phyloP scores from a whole-genome alignment of 495 filamentous ascomycete genomes.

The Podospora tetraspora region DNA sequence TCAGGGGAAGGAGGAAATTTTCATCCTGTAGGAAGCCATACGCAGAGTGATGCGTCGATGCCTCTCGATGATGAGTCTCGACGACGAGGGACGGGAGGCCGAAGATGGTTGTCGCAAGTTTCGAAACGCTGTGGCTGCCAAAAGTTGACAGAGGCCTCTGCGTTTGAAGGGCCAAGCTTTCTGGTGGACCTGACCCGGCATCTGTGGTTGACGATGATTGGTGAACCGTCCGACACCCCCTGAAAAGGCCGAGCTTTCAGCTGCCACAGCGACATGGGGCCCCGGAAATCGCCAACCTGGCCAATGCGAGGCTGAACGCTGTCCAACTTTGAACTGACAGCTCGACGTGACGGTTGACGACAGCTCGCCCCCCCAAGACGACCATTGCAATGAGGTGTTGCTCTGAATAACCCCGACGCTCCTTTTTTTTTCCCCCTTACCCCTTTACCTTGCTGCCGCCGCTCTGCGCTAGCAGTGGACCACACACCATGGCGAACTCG shows the following conservation, averaged over 20 bases:
- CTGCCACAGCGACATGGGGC: not conserved
- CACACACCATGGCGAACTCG: slow-evolving; percentile 30
- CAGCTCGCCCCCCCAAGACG: not conserved
- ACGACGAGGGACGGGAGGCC: not conserved
- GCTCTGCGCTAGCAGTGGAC: not conserved
- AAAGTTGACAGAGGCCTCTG: not conserved
- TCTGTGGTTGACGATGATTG: slow-evolving; percentile 13
- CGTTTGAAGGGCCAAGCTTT: not conserved
- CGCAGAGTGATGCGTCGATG: not conserved
- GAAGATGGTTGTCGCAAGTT: not conserved
- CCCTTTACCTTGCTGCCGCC: not conserved
- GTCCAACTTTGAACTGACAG: slow-evolving; percentile 15
- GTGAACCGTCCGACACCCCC: not conserved
- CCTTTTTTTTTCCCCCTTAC: not conserved
- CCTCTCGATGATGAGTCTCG: slow-evolving; percentile 1
- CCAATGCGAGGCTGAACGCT: slow-evolving; percentile 15
- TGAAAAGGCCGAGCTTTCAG: not conserved
- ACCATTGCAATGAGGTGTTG: slow-evolving; percentile 14
- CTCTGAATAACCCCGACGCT: not conserved
- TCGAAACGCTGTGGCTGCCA: not conserved
- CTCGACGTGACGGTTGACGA: not conserved
- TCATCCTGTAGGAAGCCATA: not conserved
- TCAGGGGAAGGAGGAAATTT: not conserved
- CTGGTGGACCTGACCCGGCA: not conserved
- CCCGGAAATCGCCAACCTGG: slow-evolving; percentile 9